Base-by-base conservation (phyloP, 2,329 filamentous ascomycete species). In the Bisporella sp. region DNA sequence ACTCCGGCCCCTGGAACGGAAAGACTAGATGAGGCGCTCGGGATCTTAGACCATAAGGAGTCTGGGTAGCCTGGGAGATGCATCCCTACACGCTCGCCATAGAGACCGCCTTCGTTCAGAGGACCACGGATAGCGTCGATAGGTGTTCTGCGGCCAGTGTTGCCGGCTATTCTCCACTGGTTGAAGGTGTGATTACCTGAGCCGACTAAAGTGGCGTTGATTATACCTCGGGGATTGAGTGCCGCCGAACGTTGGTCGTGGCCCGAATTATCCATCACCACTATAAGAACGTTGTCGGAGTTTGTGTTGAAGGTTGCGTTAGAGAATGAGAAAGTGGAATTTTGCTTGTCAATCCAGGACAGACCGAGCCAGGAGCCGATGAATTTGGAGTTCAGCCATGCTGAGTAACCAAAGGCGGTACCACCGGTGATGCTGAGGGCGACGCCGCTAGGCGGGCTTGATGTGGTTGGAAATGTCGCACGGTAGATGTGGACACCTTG, bases 211-310 rank as follows among this genome's bases (percentile, higher is more conserved):
- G 71, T 75, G 0, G 76, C 76, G 30, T 74, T 73, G 33, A 70
- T 68, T 55, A 81, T 79, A 5, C 77, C 77, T 42, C 76, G 66
- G 6, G 73, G 69, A 11, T 73, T 69, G 6, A 73, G 66, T 5
- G 74, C 74, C 0, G 66, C 69, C 1, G 69, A 68, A 0, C 71
- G 73, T 28, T 78, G 69, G 43, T 81, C 78, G 57, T 83, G 78
- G 6, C 80, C 79, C 6, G 75, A 78, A 64, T 82, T 74, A 56
- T 83, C 76, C 62, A 80, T 75, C 13, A 81, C 65, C 4, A 81
- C 64, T 9, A 80, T 70, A 3, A 81, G 66, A 1, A 75, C 62
- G 49, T 79, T 78, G 21, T 21, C 21, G 21, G 21, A 21, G 21
- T 21, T 21, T 1, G 64, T 56, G 31, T 66, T 64, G 0, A 78